A percentile compares a stretch with the other conserved stretches of the same genome.
These are phyloP conservation scores for Curvularia verruculosa DNA, from an alignment of 2,329 filamentous ascomycete species.

Conservation along the genomic window DNA sequence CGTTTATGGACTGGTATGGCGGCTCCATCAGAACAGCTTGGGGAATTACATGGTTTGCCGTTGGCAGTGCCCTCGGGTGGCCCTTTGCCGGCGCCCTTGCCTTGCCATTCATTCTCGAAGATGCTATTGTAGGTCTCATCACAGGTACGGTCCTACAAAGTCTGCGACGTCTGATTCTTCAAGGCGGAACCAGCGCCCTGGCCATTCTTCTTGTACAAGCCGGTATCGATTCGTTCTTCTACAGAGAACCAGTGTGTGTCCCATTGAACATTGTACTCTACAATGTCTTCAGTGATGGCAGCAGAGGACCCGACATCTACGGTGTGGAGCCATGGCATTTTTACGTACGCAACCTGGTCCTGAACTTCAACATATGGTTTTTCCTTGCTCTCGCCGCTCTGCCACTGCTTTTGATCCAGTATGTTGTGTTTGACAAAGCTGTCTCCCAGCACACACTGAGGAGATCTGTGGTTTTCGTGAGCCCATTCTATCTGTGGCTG, in stretches of 20 bases:
- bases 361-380: slow-evolving; percentile 98
- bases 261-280: slow-evolving; percentile 94
- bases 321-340: slow-evolving; percentile 97
- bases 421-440: slow-evolving; percentile 65
- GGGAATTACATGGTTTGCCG: slow-evolving; percentile 89
- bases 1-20: slow-evolving; percentile 88
- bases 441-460: slow-evolving; percentile 72
- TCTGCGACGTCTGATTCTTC: slow-evolving; percentile 64
- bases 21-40: slow-evolving; percentile 74
- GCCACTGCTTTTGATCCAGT: slow-evolving; percentile 77
- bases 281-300: slow-evolving; percentile 84
- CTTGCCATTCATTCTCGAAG: slow-evolving; percentile 80
- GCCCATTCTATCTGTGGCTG: slow-evolving; percentile 94
- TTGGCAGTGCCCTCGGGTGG: slow-evolving; percentile 88
- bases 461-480: slow-evolving; percentile 76
- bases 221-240: slow-evolving; percentile 80
- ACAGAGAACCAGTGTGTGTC: slow-evolving; percentile 76
- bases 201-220: slow-evolving; percentile 72
- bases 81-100: slow-evolving; percentile 87
- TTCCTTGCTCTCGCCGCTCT: slow-evolving; percentile 74
- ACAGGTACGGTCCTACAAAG: slow-evolving; percentile 66
- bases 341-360: slow-evolving; percentile 84
- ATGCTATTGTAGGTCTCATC: slow-evolving; percentile 63
- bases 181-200: slow-evolving; percentile 70
- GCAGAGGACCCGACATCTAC: slow-evolving; percentile 85